These are phyloP conservation scores for Lactarius hengduanensis DNA, from an alignment of 768 basidiomycete species.

Conservation along the genomic window DNA sequence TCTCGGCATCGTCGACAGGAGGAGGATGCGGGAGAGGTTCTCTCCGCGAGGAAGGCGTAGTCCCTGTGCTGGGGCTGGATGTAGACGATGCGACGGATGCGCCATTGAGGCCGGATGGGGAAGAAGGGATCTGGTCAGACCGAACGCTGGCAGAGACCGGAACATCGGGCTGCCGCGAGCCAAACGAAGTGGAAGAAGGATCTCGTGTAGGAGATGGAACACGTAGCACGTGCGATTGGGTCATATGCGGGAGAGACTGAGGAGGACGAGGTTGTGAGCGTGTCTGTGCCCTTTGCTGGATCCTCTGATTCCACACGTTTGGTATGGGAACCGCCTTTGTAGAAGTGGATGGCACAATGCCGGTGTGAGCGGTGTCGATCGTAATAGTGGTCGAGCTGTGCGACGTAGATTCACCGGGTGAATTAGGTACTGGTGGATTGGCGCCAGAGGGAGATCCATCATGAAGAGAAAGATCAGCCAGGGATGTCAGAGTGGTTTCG, in stretches of 20 bases:
- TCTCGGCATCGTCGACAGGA: conserved; percentile 38
- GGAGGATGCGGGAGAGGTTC: conserved; percentile 38
- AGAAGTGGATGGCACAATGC: conserved; percentile 12
- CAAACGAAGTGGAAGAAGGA: background rate
- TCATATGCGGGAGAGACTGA: conserved; percentile 19
- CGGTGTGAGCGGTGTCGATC: conserved; percentile 16
- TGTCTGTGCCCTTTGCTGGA: conserved; percentile 40
- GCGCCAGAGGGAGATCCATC: conserved; percentile 13
- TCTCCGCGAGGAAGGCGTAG: conserved; percentile 48
- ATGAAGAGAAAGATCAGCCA: conserved; percentile 15
- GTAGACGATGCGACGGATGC: conserved; percentile 12
- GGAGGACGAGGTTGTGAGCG: conserved; percentile 31
- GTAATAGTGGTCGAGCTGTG: conserved; percentile 5
- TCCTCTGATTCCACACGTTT: conserved; percentile 48
- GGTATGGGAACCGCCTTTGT: conserved; percentile 30
- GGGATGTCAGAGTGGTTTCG: conserved; percentile 13
- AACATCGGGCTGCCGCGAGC: conserved; percentile 14
- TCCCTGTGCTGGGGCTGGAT: conserved; percentile 30
- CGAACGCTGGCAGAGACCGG: background rate
- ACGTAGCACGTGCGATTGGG: conserved; percentile 13
- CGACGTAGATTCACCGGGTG: conserved; percentile 12
- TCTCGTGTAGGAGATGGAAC: conserved; percentile 11
- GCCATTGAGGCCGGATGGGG: conserved; percentile 15
- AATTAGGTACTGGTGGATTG: conserved; percentile 4
- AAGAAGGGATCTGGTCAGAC: conserved; percentile 15